These are phyloP conservation scores for Schrenkiella parvula DNA, from an alignment of 345 rosid species.

Conservation along the genomic window DNA sequence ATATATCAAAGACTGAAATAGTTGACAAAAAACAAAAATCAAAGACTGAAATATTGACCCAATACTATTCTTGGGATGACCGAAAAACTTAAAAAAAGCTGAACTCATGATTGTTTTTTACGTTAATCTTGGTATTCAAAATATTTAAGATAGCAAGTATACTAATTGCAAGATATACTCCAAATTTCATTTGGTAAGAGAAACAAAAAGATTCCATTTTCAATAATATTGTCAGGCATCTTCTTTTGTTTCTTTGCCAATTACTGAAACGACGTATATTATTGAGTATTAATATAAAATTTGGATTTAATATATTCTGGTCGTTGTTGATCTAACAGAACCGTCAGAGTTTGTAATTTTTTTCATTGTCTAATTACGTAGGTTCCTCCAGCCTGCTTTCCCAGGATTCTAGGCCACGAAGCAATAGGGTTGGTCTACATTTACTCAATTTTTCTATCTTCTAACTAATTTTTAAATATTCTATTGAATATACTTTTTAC, in stretches of 20 bases:
- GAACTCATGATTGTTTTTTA: neutral
- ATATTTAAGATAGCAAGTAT: neutral
- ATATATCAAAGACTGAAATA: neutral
- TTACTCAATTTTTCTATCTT: neutral
- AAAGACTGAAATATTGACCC: neutral
- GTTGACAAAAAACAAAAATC: too few relatives aligned
- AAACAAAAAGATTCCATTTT: neutral
- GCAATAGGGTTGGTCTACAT: slow-evolving; percentile 62
- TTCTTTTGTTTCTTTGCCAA: neutral
- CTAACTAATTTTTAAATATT: neutral
- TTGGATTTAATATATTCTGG: neutral
- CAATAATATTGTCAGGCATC: neutral
- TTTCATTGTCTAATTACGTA: slow-evolving; percentile 21
- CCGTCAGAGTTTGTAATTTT: neutral
- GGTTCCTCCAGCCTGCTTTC: slow-evolving; percentile 69
- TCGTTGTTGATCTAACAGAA: slow-evolving; percentile 3
- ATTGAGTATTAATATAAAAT: neutral
- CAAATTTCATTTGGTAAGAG: neutral
- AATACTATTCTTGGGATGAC: neutral
- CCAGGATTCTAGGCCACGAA: slow-evolving; percentile 88
- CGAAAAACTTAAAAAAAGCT: neutral
- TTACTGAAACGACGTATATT: neutral
- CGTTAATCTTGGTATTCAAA: neutral
- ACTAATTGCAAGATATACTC: neutral
- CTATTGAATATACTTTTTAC: neutral